phyloP scores from a whole-genome alignment of 2,329 filamentous ascomycete genomes.

The Achaetomium macrosporum region DNA sequence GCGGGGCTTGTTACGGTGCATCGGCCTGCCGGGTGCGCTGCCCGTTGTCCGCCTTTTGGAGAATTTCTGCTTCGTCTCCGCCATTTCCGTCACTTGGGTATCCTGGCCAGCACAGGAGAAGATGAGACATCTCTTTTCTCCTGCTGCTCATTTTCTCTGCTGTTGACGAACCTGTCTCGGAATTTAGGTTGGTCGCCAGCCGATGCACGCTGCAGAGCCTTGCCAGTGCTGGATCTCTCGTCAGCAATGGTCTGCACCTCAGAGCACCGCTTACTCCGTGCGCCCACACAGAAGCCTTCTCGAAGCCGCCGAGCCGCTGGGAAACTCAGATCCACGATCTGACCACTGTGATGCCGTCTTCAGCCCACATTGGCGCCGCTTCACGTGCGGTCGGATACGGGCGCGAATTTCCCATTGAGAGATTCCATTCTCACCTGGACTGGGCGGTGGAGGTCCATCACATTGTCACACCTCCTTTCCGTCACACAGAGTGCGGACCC shows the following conservation, averaged over 20 bases:
- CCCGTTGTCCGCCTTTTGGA: conserved; percentile 1
- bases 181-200: too few relatives aligned
- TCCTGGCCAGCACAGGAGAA: neutral
- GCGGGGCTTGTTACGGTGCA: neutral
- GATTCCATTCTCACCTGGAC: neutral
- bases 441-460: neutral
- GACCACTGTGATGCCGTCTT: neutral
- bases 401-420: too few relatives aligned
- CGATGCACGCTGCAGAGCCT: too few relatives aligned
- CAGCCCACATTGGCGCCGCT: conserved; percentile 16
- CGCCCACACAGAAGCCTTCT: conserved; percentile 3
- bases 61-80: neutral
- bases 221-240: neutral
- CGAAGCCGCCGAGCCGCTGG: neutral
- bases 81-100: neutral
- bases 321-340: conserved; percentile 6
- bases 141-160: neutral
- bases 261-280: neutral
- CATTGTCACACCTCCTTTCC: conserved; percentile 22
- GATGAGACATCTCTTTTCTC: neutral
- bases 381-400: conserved; percentile 20
- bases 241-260: neutral
- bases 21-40: neutral
- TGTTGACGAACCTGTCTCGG: neutral
- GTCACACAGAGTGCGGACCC: conserved; percentile 10